Percentiles rank a stretch among this genome's conserved stretches.
phyloP scores from a whole-genome alignment of 1,284 basidiomycete species.

The Phaffia rhodozyma region DNA sequence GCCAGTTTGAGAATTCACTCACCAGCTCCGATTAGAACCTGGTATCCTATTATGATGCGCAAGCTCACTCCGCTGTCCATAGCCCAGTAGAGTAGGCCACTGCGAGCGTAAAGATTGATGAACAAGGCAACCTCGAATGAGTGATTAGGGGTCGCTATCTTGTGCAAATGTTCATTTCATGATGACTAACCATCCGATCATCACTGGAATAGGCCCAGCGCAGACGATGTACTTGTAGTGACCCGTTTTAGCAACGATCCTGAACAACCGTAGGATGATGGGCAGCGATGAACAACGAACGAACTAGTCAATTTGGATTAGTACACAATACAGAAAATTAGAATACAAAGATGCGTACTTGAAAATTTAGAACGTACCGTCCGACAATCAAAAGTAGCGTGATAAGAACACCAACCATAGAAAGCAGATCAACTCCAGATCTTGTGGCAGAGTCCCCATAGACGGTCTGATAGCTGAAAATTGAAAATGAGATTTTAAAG shows the following conservation, averaged over 20 bases:
- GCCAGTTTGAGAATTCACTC: too few relatives aligned
- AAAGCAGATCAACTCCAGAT: constrained; percentile 13
- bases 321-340: too few relatives aligned
- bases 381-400: constrained; percentile 29
- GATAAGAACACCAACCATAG: constrained; percentile 33
- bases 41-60: too few relatives aligned
- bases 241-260: constrained; percentile 29
- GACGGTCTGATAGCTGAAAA: constrained; percentile 10
- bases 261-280: background rate
- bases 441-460: constrained; percentile 29
- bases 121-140: too few relatives aligned
- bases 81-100: constrained; percentile 28
- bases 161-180: too few relatives aligned
- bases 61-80: background rate
- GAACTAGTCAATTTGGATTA: too few relatives aligned
- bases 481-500: too few relatives aligned
- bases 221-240: constrained; percentile 32
- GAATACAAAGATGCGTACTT: too few relatives aligned
- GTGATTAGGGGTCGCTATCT: too few relatives aligned
- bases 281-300: constrained; percentile 9
- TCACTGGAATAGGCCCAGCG: constrained; percentile 23
- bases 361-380: too few relatives aligned
- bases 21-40: too few relatives aligned
- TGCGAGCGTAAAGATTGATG: background rate
- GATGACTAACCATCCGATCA: background rate